Evolutionary conservation across 2,329 filamentous ascomycete species (phyloP).

Genomic region (Harringtonia aguacate): DNA sequence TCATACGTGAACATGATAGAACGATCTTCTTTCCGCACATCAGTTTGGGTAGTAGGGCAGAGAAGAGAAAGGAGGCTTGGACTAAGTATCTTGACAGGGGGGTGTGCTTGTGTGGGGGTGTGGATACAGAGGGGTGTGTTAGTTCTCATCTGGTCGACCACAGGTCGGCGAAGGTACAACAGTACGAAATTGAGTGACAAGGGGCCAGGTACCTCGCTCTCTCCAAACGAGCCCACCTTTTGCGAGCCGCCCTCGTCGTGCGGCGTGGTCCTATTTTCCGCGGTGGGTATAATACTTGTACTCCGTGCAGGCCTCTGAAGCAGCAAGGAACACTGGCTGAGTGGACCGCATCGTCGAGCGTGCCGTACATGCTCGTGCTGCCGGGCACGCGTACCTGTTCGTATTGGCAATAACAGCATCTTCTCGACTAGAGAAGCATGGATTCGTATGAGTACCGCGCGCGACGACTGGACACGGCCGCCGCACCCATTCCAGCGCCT

Average conservation of each 20-base stretch:
- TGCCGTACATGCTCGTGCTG: too few relatives aligned
- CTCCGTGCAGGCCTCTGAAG: background rate
- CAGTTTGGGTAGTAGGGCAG: constrained; percentile 8
- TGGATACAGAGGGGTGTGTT: background rate
- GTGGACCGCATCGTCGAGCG: too few relatives aligned
- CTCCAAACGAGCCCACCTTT: too few relatives aligned
- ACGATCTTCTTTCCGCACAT: constrained; percentile 2
- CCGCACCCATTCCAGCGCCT: too few relatives aligned
- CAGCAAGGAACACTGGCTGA: too few relatives aligned
- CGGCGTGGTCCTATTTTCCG: background rate
- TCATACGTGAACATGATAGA: background rate
- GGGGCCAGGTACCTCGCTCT: constrained; percentile 2
- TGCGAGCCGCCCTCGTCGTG: too few relatives aligned
- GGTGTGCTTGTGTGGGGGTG: constrained; percentile 1
- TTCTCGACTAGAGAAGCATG: too few relatives aligned
- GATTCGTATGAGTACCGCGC: too few relatives aligned
- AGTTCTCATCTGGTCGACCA: background rate
- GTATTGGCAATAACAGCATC: too few relatives aligned
- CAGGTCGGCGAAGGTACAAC: constrained; percentile 1
- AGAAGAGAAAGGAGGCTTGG: constrained; percentile 9
- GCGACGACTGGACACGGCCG: too few relatives aligned
- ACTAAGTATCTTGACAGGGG: background rate
- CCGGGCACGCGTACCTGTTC: too few relatives aligned
- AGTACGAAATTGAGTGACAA: constrained; percentile 7
- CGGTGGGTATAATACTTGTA: background rate